Conservation (phyloP, 1,284 basidiomycete genomes). For the Phellopilus nigrolimitatus region DNA sequence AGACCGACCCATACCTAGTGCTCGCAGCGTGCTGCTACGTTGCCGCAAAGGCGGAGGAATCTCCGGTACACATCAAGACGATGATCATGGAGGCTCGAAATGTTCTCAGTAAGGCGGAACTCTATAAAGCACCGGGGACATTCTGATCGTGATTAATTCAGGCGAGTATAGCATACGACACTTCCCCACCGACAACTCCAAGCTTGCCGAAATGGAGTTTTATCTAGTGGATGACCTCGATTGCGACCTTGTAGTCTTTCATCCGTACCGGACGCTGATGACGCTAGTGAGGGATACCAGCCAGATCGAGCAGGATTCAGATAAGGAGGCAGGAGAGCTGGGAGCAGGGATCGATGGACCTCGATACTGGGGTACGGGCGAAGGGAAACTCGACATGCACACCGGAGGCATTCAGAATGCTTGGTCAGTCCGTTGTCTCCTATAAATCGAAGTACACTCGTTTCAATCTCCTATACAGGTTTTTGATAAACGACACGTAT, state of each 20-base stretch:
- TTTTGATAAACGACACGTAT: slow-evolving; percentile 95
- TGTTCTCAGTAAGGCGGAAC: slow-evolving; percentile 73
- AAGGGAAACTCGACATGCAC: slow-evolving; percentile 61
- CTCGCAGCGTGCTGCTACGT: slow-evolving; percentile 93
- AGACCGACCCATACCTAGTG: slow-evolving; percentile 91
- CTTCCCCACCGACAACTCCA: slow-evolving; percentile 84
- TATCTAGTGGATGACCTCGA: slow-evolving; percentile 96
- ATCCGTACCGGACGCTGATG: slow-evolving; percentile 87
- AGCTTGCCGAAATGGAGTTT: slow-evolving; percentile 98
- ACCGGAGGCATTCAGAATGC: slow-evolving; percentile 70
- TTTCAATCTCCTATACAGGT: slow-evolving; percentile 46
- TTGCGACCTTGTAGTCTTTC: slow-evolving; percentile 91
- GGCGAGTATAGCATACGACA: slow-evolving; percentile 65
- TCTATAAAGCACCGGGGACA: background rate
- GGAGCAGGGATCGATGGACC: slow-evolving; percentile 55
- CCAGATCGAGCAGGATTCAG: slow-evolving; percentile 29
- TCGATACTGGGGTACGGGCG: slow-evolving; percentile 72
- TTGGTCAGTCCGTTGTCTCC: slow-evolving; percentile 43
- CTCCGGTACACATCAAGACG: slow-evolving; percentile 90
- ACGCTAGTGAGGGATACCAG: slow-evolving; percentile 56
- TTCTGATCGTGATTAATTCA: slow-evolving; percentile 23
- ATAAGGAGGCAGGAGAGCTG: slow-evolving; percentile 58
- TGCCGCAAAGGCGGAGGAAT: slow-evolving; percentile 95
- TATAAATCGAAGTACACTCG: background rate
- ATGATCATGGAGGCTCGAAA: slow-evolving; percentile 81